Evolutionary conservation across 2,329 filamentous ascomycete genomes (phyloP).

Genomic region (Juglanconis sp.): DNA sequence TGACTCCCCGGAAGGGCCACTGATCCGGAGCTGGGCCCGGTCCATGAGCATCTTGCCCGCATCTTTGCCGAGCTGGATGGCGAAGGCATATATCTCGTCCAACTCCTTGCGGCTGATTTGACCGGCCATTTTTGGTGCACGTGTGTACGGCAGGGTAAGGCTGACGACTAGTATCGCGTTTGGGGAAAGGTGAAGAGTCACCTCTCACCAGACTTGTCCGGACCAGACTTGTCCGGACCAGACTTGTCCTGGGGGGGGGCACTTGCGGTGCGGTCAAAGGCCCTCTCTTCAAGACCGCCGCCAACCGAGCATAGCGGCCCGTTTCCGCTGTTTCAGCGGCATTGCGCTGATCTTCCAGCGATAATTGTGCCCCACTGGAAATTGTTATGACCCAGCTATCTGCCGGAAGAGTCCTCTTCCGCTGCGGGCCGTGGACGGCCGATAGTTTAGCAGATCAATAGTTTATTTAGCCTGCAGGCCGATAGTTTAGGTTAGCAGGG

Average conservation of each 20-base stretch:
- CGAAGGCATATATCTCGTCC: slow-evolving; percentile 66
- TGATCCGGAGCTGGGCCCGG: slow-evolving; percentile 56
- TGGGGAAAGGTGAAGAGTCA: background rate
- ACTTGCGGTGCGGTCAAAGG: background rate
- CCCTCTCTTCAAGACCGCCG: slow-evolving; percentile 5
- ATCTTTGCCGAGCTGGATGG: slow-evolving; percentile 66
- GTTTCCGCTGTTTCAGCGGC: slow-evolving; percentile 8
- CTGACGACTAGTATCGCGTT: background rate
- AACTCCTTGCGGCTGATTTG: slow-evolving; percentile 43
- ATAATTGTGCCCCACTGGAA: background rate
- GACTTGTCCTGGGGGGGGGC: no score
- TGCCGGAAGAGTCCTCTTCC: slow-evolving; percentile 12
- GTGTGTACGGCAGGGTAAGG: background rate
- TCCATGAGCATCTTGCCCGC: slow-evolving; percentile 66
- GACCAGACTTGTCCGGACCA: background rate
- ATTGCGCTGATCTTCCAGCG: background rate
- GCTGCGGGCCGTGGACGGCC: background rate
- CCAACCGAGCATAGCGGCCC: slow-evolving; percentile 12
- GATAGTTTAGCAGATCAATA: background rate
- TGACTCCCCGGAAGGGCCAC: slow-evolving; percentile 27
- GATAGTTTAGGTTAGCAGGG: no score
- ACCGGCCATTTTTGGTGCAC: background rate
- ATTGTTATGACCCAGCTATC: background rate
- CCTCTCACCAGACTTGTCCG: background rate
- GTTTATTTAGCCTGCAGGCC: no score